phyloP scores from a whole-genome alignment of 2,329 filamentous ascomycete species.

The Trichothecium roseum region DNA sequence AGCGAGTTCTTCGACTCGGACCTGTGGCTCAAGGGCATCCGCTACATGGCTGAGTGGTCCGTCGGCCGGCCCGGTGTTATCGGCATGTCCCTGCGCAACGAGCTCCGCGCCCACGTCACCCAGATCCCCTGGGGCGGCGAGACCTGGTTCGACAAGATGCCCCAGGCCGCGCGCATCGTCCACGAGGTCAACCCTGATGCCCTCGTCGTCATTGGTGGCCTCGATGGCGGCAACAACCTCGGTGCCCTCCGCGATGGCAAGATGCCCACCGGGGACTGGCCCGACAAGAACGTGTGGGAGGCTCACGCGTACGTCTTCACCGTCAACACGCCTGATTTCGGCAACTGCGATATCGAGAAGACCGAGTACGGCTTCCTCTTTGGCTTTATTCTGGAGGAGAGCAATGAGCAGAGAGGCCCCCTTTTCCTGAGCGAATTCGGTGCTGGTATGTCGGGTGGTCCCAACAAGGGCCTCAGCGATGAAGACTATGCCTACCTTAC shows the following conservation, averaged over 20 bases:
- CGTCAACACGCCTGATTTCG: slow-evolving; percentile 31
- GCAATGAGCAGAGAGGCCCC: slow-evolving; percentile 37
- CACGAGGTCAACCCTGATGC: slow-evolving; percentile 40
- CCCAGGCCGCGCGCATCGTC: slow-evolving; percentile 34
- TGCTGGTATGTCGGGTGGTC: slow-evolving; percentile 34
- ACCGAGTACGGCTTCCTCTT: slow-evolving; percentile 33
- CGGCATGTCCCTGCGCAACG: slow-evolving; percentile 47
- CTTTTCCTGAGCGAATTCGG: slow-evolving; percentile 51
- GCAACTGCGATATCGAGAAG: slow-evolving; percentile 31
- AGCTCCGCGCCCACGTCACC: slow-evolving; percentile 38
- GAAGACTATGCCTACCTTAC: slow-evolving; percentile 36
- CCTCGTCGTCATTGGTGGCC: slow-evolving; percentile 43
- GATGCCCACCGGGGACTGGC: slow-evolving; percentile 34
- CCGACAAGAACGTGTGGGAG: slow-evolving; percentile 48
- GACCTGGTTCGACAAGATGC: slow-evolving; percentile 41
- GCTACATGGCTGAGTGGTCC: slow-evolving; percentile 41
- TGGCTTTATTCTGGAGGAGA: slow-evolving; percentile 42
- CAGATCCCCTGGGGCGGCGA: slow-evolving; percentile 33
- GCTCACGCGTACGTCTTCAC: slow-evolving; percentile 49
- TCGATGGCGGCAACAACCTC: slow-evolving; percentile 43
- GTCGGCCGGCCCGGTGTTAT: slow-evolving; percentile 36
- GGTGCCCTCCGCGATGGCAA: slow-evolving; percentile 24
- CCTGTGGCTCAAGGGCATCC: slow-evolving; percentile 41
- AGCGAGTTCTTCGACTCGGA: slow-evolving; percentile 43
- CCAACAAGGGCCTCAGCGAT: slow-evolving; percentile 28